Conservation (phyloP, 2,329 filamentous ascomycete species). For the Karstenula rhodostoma region DNA sequence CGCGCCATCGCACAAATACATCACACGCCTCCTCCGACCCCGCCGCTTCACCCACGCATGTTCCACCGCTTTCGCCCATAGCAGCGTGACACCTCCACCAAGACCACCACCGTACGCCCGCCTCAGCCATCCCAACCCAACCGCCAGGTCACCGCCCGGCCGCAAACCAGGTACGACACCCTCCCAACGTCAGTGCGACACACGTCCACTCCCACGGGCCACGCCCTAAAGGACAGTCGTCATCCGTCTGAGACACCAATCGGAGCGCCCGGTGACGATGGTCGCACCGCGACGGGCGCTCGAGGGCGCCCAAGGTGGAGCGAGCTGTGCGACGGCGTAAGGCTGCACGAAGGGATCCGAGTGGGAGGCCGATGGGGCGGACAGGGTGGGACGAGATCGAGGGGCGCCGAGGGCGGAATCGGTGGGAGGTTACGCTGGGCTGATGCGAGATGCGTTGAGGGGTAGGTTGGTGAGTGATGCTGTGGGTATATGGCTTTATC, state of each 20-base stretch:
- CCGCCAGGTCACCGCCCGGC: background rate
- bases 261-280: background rate
- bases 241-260: background rate
- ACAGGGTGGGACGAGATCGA: background rate
- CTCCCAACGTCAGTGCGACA: background rate
- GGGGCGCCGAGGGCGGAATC: background rate
- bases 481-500: background rate
- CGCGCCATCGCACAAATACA: slow-evolving; percentile 21
- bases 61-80: slow-evolving; percentile 31
- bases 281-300: background rate
- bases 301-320: background rate
- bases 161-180: background rate
- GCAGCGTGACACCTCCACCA: slow-evolving; percentile 26
- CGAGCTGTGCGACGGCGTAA: background rate
- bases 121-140: slow-evolving; percentile 29
- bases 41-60: slow-evolving; percentile 26
- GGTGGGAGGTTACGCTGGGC: background rate
- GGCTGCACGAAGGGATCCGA: background rate
- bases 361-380: background rate
- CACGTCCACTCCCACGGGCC: background rate
- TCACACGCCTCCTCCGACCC: slow-evolving; percentile 10
- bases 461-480: background rate
- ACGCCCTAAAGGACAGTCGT: background rate
- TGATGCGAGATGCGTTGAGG: background rate
- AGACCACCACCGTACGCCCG: background rate